Evolutionary conservation across 257 asterid genomes (phyloP), one percentile per base, ranked within the genome.

Genomic region (Fraxinus americana): DNA sequence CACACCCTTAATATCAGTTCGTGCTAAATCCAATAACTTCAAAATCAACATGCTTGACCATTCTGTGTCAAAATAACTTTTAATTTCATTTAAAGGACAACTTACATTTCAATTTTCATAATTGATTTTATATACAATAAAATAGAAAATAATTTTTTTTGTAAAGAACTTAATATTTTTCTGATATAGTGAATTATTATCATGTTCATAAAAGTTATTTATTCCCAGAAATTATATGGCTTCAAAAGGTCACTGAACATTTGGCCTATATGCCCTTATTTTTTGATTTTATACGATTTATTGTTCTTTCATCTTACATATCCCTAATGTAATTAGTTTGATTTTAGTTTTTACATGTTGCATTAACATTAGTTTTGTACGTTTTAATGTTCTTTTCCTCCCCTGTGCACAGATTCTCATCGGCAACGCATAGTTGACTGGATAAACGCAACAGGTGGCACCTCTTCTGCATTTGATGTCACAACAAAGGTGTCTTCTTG

Each of bases 391-490:
- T 61, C 16, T 21, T 30, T 21, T 21, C 3, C 16, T 61, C 77
- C 57, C 21, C 66, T 25, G 32, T 16, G 30, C 75, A 74, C 80
- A 86, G 92, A 88, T 86, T 88, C 89, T 77, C 92, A 88, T 81
- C 89, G 92, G 71, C 92, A 88, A 67, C 85, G 90, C 69, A 88
- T 88, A 75, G 77, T 89, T 78, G 84, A 87, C 79, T 89, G 92
- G 92, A 89, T 89, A 75, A 89, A 89, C 87, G 92, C 90, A 29
- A 89, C 92, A 70, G 86, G 85, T 43, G 90, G 92, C 43, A 83
- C 87, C 67, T 85, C 92, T 63, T 85, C 89, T 14, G 92, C 92
- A 61, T 89, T 89, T 80, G 92, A 89, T 77, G 92, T 89, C 82
- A 89, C 91, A 4, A 89, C 92, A 48, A 88, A 89, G 87, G 92